Conservation (phyloP, 2,329 filamentous ascomycete species). For the Byssochlamys sp. region DNA sequence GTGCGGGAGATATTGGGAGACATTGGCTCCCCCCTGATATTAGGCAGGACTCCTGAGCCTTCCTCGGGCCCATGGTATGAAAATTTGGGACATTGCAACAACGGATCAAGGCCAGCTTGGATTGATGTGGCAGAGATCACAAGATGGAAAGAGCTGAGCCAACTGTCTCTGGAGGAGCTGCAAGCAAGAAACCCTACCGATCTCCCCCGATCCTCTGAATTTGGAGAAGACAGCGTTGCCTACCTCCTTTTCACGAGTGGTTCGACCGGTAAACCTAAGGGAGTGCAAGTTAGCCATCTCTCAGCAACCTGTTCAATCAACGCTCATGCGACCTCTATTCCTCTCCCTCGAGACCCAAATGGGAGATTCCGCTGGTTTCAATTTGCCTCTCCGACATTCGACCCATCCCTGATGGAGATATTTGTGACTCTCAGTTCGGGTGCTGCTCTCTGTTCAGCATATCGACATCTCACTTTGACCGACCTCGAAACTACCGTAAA, state of each 20-base stretch:
- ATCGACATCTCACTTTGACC: constrained; percentile 19
- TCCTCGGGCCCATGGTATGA: constrained; percentile 4
- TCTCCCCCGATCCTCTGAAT: background rate
- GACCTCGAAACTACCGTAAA: constrained; percentile 18
- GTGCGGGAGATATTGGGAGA: constrained; percentile 19
- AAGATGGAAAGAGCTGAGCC: constrained; percentile 10
- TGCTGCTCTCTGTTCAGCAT: constrained; percentile 26
- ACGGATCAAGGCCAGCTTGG: constrained; percentile 8
- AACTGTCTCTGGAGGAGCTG: constrained; percentile 1
- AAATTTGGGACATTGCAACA: background rate
- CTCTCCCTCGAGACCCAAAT: constrained; percentile 10
- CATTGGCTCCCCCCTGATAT: constrained; percentile 15
- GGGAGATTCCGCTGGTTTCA: constrained; percentile 29
- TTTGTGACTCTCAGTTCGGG: constrained; percentile 22
- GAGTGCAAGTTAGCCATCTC: constrained; percentile 22
- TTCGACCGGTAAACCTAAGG: constrained; percentile 27
- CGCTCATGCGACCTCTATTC: constrained; percentile 18
- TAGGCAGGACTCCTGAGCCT: constrained; percentile 12
- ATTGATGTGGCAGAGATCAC: constrained; percentile 14
- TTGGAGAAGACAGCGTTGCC: constrained; percentile 12
- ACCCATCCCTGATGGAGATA: constrained; percentile 22
- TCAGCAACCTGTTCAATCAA: constrained; percentile 23
- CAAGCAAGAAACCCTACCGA: constrained; percentile 3
- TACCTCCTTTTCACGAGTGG: constrained; percentile 28
- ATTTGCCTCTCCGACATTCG: constrained; percentile 27